Evolutionary conservation across 371 early-diverging fungal genomes (phyloP), one percentile per base, ranked within the genome.

Genomic region (Syncephalis fuscata): DNA sequence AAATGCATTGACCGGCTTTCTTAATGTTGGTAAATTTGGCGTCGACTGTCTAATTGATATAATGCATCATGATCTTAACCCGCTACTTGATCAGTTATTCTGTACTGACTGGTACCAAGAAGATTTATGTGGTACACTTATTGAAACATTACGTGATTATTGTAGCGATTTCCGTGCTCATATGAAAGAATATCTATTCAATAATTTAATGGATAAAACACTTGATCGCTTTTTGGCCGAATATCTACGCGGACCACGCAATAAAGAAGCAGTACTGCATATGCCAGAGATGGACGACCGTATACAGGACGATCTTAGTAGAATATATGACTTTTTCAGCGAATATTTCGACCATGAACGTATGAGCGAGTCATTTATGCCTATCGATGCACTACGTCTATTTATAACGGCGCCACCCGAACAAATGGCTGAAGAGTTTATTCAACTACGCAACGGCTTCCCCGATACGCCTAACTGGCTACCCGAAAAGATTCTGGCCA

Each of bases 61-160:
- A 22, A 78, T 85, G n/a, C 78, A 86, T 51, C 67, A 69, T 36
- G 94, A 94, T 59, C 55, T 88, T 23, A 65, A 69, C 24, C 76
- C 81, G 1, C 82, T 82, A 0, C 70, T 92, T 32, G 49, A 57
- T 15, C 73, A 76, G 43, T 55, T 94, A 22, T 87, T 86, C 56
- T 80, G 85, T 11, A 39, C 65, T 0, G 68, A 68, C n/a, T 96
- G 96, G 95, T 95, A 96, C 63, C 80, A 85, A 46, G 68, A 74
- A 58, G 51, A 85, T 16, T 54, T 85, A 37, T 76, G 95, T 70
- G 70, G 73, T 11, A 68, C 80, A 1, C 76, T 94, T 17, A 72
- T 92, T 26, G 90, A 76, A 44, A 95, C 95, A 2, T 61, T 94
- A 16, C 75, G 81, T 49, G 96, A 95, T 60, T 92, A 95, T 65